Percentiles rank a stretch among this genome's conserved stretches.
phyloP scores from a whole-genome alignment of 352 stramenopile genomes.

The Halophytophthora polymorphica region DNA sequence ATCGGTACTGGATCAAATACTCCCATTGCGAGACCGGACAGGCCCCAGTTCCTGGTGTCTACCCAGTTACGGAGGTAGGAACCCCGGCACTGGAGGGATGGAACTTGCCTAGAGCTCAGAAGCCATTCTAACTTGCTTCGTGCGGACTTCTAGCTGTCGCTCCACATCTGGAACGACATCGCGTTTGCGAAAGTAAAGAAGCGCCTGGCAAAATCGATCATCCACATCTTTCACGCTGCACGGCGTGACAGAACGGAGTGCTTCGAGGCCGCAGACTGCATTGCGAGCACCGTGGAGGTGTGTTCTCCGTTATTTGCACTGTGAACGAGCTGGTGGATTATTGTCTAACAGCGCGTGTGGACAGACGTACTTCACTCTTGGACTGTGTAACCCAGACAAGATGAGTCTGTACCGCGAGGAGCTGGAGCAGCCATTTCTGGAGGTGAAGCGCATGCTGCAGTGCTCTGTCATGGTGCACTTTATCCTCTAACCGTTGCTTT shows the following conservation, averaged over 20 bases:
- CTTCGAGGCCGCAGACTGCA: constrained; percentile 71
- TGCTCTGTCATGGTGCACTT: background rate
- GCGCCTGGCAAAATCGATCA: constrained; percentile 55
- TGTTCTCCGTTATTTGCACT: background rate
- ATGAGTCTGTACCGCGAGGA: constrained; percentile 83
- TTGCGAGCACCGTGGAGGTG: constrained; percentile 71
- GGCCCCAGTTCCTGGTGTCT: constrained; percentile 79
- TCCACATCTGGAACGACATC: constrained; percentile 86
- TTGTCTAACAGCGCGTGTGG: constrained; percentile 6
- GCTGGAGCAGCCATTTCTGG: constrained; percentile 66
- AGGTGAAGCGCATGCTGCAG: constrained; percentile 20
- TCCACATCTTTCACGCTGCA: constrained; percentile 62
- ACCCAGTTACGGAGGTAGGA: constrained; percentile 74
- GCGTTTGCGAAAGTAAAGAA: constrained; percentile 71
- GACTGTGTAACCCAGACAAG: constrained; percentile 68
- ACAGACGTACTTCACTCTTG: constrained; percentile 78
- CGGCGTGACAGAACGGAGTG: constrained; percentile 50
- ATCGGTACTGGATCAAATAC: constrained; percentile 87
- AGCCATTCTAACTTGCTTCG: background rate
- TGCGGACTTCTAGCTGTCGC: constrained; percentile 47
- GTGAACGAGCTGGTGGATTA: background rate
- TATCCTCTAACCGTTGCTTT: background rate
- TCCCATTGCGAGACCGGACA: constrained; percentile 83
- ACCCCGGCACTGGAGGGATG: background rate
- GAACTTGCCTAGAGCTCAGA: background rate